phyloP scores from a whole-genome alignment of 345 rosid species.

The Acer negundo region DNA sequence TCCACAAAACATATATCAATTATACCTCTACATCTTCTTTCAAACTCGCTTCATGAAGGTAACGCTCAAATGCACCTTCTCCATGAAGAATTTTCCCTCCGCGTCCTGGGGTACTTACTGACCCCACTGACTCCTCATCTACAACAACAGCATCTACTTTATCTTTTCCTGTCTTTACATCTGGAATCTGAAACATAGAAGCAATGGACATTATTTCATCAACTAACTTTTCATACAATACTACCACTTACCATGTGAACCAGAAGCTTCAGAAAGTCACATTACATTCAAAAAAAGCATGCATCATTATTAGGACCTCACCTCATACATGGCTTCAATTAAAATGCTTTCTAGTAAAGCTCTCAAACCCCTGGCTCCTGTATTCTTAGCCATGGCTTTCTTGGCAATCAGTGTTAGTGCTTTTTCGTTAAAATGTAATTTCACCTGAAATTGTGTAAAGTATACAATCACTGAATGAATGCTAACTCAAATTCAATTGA shows the following conservation, averaged over 20 bases:
- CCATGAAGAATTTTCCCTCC: constrained; percentile 80
- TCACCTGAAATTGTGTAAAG: constrained; percentile 60
- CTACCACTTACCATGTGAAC: constrained; percentile 4
- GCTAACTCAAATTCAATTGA: constrained; percentile 4
- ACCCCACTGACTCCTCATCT: constrained; percentile 76
- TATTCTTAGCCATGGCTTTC: constrained; percentile 87
- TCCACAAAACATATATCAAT: neutral
- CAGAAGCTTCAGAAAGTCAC: neutral
- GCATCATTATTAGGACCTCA: constrained; percentile 19
- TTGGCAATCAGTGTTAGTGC: constrained; percentile 77
- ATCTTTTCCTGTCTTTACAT: constrained; percentile 57
- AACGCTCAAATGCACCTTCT: constrained; percentile 70
- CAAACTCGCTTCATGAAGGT: constrained; percentile 43
- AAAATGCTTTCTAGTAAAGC: constrained; percentile 86
- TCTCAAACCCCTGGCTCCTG: constrained; percentile 95
- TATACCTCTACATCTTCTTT: constrained; percentile 57
- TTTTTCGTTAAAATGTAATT: constrained; percentile 76
- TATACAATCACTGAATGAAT: constrained; percentile 1
- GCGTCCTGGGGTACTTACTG: constrained; percentile 53
- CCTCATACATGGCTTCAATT: constrained; percentile 98
- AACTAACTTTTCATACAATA: neutral
- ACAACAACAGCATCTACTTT: constrained; percentile 82
- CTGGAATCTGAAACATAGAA: constrained; percentile 75
- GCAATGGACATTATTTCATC: constrained; percentile 2
- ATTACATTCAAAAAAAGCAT: neutral